These are phyloP conservation scores for Saccharomycopsis phalli DNA, from an alignment of 1,139 yeast genomes.

Conservation along the genomic window DNA sequence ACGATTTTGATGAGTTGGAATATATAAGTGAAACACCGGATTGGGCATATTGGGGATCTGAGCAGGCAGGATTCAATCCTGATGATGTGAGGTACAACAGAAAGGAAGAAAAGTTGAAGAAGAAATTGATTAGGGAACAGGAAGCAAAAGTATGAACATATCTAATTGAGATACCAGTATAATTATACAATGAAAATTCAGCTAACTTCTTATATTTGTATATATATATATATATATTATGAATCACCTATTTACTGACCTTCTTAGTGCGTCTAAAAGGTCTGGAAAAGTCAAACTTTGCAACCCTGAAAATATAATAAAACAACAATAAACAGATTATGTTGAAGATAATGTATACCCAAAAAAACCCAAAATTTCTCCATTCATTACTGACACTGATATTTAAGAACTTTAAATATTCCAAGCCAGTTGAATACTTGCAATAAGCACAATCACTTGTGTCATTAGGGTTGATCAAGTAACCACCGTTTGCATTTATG, in stretches of 20 bases:
- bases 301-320: constrained; percentile 32
- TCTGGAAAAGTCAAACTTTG: background rate
- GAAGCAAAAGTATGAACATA: too few relatives aligned
- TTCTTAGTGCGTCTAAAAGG: background rate
- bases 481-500: constrained; percentile 33
- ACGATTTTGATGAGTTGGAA: constrained; percentile 68
- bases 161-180: too few relatives aligned
- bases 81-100: constrained; percentile 63
- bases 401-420: constrained; percentile 38
- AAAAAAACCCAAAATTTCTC: constrained; percentile 58
- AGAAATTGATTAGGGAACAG: constrained; percentile 35
- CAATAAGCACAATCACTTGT: constrained; percentile 53
- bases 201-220: background rate
- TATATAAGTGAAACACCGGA: constrained; percentile 74
- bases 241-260: background rate
- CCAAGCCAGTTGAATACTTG: constrained; percentile 42
- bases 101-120: constrained; percentile 54
- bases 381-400: constrained; percentile 42
- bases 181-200: background rate
- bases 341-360: constrained; percentile 49
- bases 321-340: constrained; percentile 34
- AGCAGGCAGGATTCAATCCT: constrained; percentile 85
- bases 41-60: constrained; percentile 88
- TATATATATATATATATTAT: background rate
- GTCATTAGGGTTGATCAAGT: constrained; percentile 42